Evolutionary conservation across 345 rosid genomes (phyloP).

Genomic region (Luvunga scandens): DNA sequence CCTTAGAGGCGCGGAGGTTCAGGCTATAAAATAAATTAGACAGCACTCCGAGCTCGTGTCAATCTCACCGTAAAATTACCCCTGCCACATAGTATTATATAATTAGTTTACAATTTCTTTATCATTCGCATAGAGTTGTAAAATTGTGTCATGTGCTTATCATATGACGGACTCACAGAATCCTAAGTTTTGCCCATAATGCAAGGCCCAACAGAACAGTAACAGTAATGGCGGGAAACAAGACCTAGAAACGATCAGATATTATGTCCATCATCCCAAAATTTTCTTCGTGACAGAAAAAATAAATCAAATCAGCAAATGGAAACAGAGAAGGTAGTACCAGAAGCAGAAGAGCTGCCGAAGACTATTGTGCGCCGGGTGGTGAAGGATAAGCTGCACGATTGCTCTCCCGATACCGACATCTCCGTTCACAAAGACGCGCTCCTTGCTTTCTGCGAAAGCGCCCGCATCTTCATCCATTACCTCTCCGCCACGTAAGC

Average conservation of each 20-base stretch:
- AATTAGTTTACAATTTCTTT: too few species aligned
- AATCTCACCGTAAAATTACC: too few species aligned
- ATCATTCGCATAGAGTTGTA: too few species aligned
- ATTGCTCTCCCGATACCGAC: slow-evolving; percentile 66
- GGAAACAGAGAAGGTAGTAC: slow-evolving; percentile 51
- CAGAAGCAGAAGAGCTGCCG: slow-evolving; percentile 77
- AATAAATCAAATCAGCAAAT: not conserved
- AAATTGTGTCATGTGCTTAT: too few species aligned
- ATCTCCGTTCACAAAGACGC: slow-evolving; percentile 57
- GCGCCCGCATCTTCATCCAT: slow-evolving; percentile 75
- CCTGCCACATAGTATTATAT: too few species aligned
- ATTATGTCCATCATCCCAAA: too few species aligned
- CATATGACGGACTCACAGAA: too few species aligned
- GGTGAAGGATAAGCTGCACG: slow-evolving; percentile 80
- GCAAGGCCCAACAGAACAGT: not conserved
- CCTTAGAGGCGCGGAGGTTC: too few species aligned
- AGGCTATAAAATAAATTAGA: too few species aligned
- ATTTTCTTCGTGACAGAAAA: too few species aligned
- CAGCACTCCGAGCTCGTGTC: too few species aligned
- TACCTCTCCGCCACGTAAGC: slow-evolving; percentile 68
- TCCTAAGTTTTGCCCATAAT: not conserved
- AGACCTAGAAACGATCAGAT: not conserved
- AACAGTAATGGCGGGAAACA: not conserved
- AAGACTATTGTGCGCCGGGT: slow-evolving; percentile 82
- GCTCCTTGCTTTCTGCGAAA: slow-evolving; percentile 62